Conservation (phyloP, 352 stramenopile genomes). For the Phytophthora fragariaefolia region DNA sequence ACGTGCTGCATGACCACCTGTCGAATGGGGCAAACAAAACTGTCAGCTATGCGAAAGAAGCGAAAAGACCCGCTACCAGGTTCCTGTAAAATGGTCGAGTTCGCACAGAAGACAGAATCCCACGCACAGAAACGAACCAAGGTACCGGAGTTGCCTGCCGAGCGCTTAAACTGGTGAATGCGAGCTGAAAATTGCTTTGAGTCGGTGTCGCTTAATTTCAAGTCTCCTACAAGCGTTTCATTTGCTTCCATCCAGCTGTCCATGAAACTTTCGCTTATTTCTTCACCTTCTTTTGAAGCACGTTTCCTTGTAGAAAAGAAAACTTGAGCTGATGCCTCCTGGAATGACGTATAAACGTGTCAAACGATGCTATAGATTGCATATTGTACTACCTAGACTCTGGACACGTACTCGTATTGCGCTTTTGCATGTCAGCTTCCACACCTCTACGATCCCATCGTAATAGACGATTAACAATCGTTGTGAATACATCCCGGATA, state of each 20-base stretch:
- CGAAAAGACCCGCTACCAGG: slow-evolving; percentile 30
- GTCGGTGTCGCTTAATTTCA: neutral
- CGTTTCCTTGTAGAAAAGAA: slow-evolving; percentile 23
- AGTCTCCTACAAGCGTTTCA: neutral
- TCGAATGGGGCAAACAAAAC: slow-evolving; percentile 24
- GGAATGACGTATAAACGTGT: neutral
- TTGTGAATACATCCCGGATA: slow-evolving; percentile 12
- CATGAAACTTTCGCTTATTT: slow-evolving; percentile 2
- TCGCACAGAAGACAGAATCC: slow-evolving; percentile 37
- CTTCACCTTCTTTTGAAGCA: neutral
- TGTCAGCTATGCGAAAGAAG: slow-evolving; percentile 25
- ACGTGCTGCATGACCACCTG: slow-evolving; percentile 15
- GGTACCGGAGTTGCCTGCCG: neutral
- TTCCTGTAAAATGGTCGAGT: slow-evolving; percentile 32
- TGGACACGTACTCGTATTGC: slow-evolving; percentile 13
- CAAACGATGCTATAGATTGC: neutral
- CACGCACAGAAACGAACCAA: slow-evolving; percentile 26
- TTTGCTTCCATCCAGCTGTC: slow-evolving; percentile 13
- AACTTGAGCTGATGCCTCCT: slow-evolving; percentile 8
- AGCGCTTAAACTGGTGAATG: slow-evolving; percentile 23
- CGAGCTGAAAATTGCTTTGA: neutral
- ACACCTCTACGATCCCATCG: slow-evolving; percentile 28
- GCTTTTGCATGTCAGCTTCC: neutral
- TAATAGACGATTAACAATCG: slow-evolving; percentile 24
- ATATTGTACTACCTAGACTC: neutral